Evolutionary conservation across 2,329 filamentous ascomycete genomes (phyloP).

Genomic region (Ophiognomonia clavigignenti-juglandacearum): DNA sequence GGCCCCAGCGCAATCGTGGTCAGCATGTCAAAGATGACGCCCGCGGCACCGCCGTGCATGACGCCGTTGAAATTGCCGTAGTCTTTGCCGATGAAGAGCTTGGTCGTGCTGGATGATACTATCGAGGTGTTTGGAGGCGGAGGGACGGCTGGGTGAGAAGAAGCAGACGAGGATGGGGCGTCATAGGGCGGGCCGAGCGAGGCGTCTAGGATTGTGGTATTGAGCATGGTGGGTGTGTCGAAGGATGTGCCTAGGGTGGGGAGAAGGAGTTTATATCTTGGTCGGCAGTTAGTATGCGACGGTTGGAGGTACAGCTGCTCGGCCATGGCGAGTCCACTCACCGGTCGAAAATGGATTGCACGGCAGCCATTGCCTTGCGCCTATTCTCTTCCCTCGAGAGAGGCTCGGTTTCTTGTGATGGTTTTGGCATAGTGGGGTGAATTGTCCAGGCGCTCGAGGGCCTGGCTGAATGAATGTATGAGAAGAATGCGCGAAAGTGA

Average conservation of each 20-base stretch:
- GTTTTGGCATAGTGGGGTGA: conserved; percentile 1
- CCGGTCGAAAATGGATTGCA: conserved; percentile 15
- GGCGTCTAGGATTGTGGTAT: conserved; percentile 24
- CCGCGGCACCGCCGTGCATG: conserved; percentile 49
- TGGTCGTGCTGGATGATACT: conserved; percentile 33
- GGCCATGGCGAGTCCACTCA: not conserved
- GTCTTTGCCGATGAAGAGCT: conserved; percentile 34
- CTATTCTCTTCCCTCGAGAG: conserved; percentile 9
- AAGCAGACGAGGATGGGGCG: not conserved
- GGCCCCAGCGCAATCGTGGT: conserved; percentile 46
- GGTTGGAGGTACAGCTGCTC: too few species aligned
- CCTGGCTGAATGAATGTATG: too few species aligned
- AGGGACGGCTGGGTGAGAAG: not conserved
- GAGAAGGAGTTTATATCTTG: too few species aligned
- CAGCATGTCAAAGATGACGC: conserved; percentile 50
- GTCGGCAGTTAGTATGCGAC: too few species aligned
- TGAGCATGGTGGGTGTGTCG: conserved; percentile 19
- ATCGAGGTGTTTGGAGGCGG: conserved; percentile 11
- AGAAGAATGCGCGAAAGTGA: too few species aligned
- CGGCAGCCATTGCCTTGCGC: conserved; percentile 10
- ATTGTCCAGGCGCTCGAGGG: too few species aligned
- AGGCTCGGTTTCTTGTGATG: not conserved
- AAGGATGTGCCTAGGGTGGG: conserved; percentile 14
- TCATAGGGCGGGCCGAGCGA: conserved; percentile 17
- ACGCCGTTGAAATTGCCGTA: conserved; percentile 43